Conservation (phyloP, 192 early-diverging fungal species). For the Gryganskiella cystojenkinii region DNA sequence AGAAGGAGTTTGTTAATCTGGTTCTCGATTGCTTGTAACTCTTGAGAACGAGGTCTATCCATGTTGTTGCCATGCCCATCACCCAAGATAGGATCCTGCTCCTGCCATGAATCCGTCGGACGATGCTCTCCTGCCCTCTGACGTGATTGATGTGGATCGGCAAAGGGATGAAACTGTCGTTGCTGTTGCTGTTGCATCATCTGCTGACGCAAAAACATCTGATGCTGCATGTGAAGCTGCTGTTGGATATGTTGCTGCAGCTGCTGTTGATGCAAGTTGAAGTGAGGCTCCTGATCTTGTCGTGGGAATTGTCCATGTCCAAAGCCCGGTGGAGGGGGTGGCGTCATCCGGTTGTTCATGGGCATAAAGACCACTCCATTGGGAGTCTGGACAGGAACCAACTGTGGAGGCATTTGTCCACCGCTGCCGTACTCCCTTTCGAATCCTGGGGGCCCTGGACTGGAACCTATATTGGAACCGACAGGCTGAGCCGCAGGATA, state of each 20-base stretch:
- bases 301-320: constrained; percentile 36
- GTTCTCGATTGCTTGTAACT: constrained; percentile 36
- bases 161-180: constrained; percentile 15
- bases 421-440: constrained; percentile 14
- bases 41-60: constrained; percentile 3
- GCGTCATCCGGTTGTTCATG: constrained; percentile 26
- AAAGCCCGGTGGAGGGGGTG: constrained; percentile 28
- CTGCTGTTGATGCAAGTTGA: constrained; percentile 9
- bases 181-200: constrained; percentile 34
- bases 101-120: neutral
- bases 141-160: neutral
- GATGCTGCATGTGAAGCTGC: constrained; percentile 17
- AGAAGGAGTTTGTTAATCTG: constrained; percentile 42
- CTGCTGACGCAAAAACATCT: constrained; percentile 43
- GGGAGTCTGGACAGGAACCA: constrained; percentile 15
- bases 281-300: constrained; percentile 7
- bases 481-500: too few relatives aligned
- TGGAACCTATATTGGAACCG: constrained; percentile 14
- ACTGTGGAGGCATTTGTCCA: neutral
- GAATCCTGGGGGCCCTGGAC: constrained; percentile 17
- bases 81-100: neutral
- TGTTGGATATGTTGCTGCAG: constrained; percentile 19
- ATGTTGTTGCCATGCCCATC: neutral
- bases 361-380: constrained; percentile 27
- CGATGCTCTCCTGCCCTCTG: constrained; percentile 1